Conservation (phyloP, 2,329 filamentous ascomycete genomes). For the Diaporthe vaccinii region DNA sequence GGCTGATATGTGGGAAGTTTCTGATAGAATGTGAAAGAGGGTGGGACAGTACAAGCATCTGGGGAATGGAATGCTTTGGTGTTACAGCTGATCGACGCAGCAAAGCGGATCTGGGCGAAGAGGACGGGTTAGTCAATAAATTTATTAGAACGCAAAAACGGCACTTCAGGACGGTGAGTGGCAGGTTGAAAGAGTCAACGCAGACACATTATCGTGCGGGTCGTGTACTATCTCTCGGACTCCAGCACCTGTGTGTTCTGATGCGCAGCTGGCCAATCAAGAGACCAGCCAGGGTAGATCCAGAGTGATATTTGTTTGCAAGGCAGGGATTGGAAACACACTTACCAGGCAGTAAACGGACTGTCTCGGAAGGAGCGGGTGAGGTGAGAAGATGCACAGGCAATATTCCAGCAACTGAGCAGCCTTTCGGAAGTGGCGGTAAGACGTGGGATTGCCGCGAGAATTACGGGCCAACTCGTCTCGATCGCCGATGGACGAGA, state of each 20-base stretch:
- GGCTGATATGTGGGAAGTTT: slow-evolving; percentile 41
- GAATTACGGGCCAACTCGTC: slow-evolving; percentile 31
- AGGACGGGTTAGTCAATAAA: slow-evolving; percentile 6
- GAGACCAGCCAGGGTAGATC: background rate
- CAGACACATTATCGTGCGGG: too few relatives aligned
- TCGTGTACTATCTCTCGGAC: too few relatives aligned
- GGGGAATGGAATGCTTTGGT: background rate
- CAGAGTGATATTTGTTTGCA: background rate
- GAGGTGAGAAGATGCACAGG: slow-evolving; percentile 45
- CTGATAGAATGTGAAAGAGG: background rate
- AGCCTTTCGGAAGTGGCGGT: slow-evolving; percentile 17
- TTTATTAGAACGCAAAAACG: background rate
- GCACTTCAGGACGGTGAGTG: background rate
- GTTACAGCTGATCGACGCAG: slow-evolving; percentile 43
- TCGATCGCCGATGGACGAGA: slow-evolving; percentile 40
- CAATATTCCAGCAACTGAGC: slow-evolving; percentile 51
- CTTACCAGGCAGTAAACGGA: slow-evolving; percentile 40
- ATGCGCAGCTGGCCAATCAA: background rate
- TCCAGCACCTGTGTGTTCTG: background rate
- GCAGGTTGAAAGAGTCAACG: background rate
- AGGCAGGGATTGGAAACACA: slow-evolving; percentile 17
- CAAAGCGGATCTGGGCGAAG: slow-evolving; percentile 38
- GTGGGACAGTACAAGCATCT: slow-evolving; percentile 34
- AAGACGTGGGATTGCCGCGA: background rate
- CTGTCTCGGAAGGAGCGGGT: slow-evolving; percentile 32